Percentiles rank a stretch among this genome's conserved stretches.
These are phyloP conservation scores for Trypanosoma vivax DNA, from an alignment of 208 protist species.

Conservation along the genomic window DNA sequence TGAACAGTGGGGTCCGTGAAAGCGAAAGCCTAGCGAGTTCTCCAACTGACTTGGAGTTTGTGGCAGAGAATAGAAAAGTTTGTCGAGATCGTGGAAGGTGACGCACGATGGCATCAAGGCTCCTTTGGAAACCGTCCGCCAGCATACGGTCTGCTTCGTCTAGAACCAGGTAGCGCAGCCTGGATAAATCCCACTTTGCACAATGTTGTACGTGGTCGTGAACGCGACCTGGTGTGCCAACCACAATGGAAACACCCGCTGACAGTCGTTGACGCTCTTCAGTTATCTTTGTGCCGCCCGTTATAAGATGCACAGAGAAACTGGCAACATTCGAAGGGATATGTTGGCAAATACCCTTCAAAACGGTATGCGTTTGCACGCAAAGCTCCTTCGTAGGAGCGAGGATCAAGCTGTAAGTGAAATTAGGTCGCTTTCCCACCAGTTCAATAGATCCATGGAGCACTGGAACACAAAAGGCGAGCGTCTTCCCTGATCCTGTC, in stretches of 20 bases:
- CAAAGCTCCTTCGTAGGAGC: slow-evolving; percentile 92
- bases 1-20: slow-evolving; percentile 91
- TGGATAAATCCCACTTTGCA: slow-evolving; percentile 76
- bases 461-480: slow-evolving; percentile 92
- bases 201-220: slow-evolving; percentile 85
- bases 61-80: slow-evolving; percentile 97
- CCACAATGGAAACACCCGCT: slow-evolving; percentile 61
- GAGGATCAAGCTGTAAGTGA: slow-evolving; percentile 70
- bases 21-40: slow-evolving; percentile 90
- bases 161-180: slow-evolving; percentile 95
- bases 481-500: slow-evolving; percentile 93
- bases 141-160: slow-evolving; percentile 99
- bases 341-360: slow-evolving; percentile 74
- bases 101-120: slow-evolving; percentile 93
- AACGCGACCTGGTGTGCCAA: slow-evolving; percentile 84
- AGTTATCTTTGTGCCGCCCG: slow-evolving; percentile 78
- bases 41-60: slow-evolving; percentile 89
- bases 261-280: slow-evolving; percentile 64
- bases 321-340: slow-evolving; percentile 20
- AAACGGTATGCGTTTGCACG: slow-evolving; percentile 87
- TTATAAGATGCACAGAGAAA: slow-evolving; percentile 84
- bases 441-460: slow-evolving; percentile 79
- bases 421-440: slow-evolving; percentile 34
- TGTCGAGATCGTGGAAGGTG: slow-evolving; percentile 89
- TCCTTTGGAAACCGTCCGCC: slow-evolving; percentile 98